phyloP scores from a whole-genome alignment of 495 filamentous ascomycete species.

The Schizothecium vesticola region DNA sequence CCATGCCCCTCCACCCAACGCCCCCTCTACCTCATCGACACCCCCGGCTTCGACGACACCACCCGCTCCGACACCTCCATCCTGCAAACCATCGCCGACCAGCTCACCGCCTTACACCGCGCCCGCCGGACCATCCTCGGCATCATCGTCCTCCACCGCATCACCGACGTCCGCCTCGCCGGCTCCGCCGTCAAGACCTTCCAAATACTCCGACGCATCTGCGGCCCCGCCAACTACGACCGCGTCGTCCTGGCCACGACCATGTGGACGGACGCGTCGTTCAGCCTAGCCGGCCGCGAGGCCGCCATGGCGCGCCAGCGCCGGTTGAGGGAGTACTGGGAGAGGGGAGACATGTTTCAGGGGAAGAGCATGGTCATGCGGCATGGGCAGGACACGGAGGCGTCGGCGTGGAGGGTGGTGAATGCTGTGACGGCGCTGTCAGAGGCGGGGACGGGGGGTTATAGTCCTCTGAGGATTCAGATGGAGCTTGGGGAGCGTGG shows the following conservation, averaged over 20 bases:
- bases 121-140: conserved; percentile 3
- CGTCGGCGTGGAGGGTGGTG: conserved; percentile 6
- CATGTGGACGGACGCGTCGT: conserved; percentile 29
- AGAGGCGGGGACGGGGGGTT: neutral
- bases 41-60: conserved; percentile 49
- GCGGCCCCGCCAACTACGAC: conserved; percentile 32
- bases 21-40: conserved; percentile 38
- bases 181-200: conserved; percentile 39
- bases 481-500: conserved; percentile 30
- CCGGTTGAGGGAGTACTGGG: conserved; percentile 3
- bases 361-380: neutral
- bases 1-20: neutral
- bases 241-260: conserved; percentile 42
- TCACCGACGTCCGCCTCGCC: conserved; percentile 25
- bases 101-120: neutral
- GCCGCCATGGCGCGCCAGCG: neutral
- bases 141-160: conserved; percentile 15
- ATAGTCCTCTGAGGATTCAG: conserved; percentile 30
- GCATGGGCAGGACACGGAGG: neutral
- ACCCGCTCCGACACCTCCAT: conserved; percentile 37
- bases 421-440: neutral
- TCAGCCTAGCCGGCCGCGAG: neutral
- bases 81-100: conserved; percentile 30
- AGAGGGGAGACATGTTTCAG: neutral
- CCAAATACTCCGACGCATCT: conserved; percentile 41